Evolutionary conservation across 2,329 filamentous ascomycete genomes (phyloP), one percentile per base, ranked within the genome.

Genomic region (Trichoderma koningiopsis): DNA sequence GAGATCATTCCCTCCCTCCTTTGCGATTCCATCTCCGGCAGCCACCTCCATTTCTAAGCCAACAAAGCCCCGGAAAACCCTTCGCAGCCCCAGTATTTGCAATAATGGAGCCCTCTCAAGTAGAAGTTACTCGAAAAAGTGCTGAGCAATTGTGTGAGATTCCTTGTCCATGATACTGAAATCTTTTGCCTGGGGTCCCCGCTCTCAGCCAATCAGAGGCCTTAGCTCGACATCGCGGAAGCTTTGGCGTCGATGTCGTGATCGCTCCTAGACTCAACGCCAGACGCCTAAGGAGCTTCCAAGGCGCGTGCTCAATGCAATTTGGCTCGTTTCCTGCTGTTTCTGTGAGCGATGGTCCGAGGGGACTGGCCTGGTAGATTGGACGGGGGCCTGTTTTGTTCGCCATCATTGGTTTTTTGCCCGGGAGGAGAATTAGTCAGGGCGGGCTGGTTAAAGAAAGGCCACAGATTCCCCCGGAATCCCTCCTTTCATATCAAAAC

Each of bases 171-270:
- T 37, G 33, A 47, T 68, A 68, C 66, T 27, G 37, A 56, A 35
- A 35, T 57, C 40, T 22, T 57, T 35, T 33, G 43, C 35, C 35
- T 16, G 31, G 22, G 70, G 71, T 69, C 64, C 40, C 66, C 43
- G 62, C 62, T 55, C 58, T 56, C 67, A 70, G 60, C 80, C 81
- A 83, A 82, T 82, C 77, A 81, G 69, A 71, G 72, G 70, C 70
- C 62, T 69, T 40, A 29, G 5, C 57, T 37, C 71, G 75, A 73
- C 77, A 80, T 83, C 81, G 81, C 81, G 81, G 83, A 82, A 82
- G 82, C 78, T 71, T 80, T 84, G 83, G 83, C 82, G 82, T 80
- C 79, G 82, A 84, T 84, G 83, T 84, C 83, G 83, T 84, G 83
- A 84, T 84, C 80, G 77, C 74, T 79, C 77, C 76, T 76, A 76